Percentiles rank a stretch among this genome's conserved stretches.
Evolutionary conservation across 164 flowering plant species (phyloP).

Genomic region (Platanus orientalis): DNA sequence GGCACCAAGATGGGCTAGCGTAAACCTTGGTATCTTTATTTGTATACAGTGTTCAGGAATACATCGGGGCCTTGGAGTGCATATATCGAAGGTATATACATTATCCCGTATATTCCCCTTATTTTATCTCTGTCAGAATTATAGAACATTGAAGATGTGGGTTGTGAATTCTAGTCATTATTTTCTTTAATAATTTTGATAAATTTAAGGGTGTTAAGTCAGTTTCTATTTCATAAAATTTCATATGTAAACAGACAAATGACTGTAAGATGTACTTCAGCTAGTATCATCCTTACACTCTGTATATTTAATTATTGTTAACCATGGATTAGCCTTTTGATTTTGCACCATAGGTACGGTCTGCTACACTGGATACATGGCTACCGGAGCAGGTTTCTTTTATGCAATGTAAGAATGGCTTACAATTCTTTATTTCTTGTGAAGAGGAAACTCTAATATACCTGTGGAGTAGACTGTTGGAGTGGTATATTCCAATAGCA

Average conservation of each 20-base stretch:
- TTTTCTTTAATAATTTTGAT: too few relatives aligned
- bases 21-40: slow-evolving; percentile 77
- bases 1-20: slow-evolving; percentile 92
- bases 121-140: too few relatives aligned
- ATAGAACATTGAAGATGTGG: too few relatives aligned
- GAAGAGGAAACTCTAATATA: background rate
- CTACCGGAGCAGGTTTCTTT: slow-evolving; percentile 69
- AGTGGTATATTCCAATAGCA: background rate
- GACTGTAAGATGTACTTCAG: too few relatives aligned
- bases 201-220: too few relatives aligned
- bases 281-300: background rate
- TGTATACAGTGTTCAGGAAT: slow-evolving; percentile 88
- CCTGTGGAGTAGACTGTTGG: background rate
- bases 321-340: slow-evolving; percentile 2
- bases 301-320: background rate
- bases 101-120: too few relatives aligned
- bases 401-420: slow-evolving; percentile 54
- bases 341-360: slow-evolving; percentile 54
- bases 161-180: too few relatives aligned
- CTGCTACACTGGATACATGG: slow-evolving; percentile 78
- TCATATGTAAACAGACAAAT: too few relatives aligned
- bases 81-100: slow-evolving; percentile 75
- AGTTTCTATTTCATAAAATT: too few relatives aligned
- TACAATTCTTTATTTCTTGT: background rate
- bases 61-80: slow-evolving; percentile 80